phyloP scores from a whole-genome alignment of 768 basidiomycete species.

The Mycena olivaceomarginata region DNA sequence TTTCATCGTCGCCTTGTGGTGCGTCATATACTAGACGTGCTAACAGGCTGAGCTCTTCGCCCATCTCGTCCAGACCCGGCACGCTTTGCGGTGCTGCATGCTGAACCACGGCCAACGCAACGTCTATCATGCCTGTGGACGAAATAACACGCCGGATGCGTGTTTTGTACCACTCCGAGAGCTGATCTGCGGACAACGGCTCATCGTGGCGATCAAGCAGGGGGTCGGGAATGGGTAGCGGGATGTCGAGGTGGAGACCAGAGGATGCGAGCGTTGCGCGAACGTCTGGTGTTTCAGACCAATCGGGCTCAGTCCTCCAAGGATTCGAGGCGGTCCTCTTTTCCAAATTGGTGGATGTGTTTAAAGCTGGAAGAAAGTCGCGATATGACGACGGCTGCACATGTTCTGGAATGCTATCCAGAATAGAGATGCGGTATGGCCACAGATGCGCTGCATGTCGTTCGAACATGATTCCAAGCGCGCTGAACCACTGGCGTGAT shows the following conservation, averaged over 20 bases:
- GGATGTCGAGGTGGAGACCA: conserved; percentile 13
- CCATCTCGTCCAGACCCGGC: conserved; percentile 86
- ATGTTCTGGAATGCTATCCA: conserved; percentile 87
- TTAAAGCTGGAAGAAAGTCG: conserved; percentile 78
- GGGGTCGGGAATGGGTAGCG: conserved; percentile 22
- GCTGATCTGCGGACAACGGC: conserved; percentile 59
- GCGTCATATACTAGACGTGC: conserved; percentile 92
- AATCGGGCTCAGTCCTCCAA: conserved; percentile 76
- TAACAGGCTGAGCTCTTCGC: conserved; percentile 94
- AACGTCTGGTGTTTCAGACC: conserved; percentile 72
- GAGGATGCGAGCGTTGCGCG: conserved; percentile 55
- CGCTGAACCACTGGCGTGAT: conserved; percentile 72
- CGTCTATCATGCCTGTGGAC: conserved; percentile 84
- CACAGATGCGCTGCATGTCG: conserved; percentile 77
- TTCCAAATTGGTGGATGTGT: conserved; percentile 69
- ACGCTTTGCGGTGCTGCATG: conserved; percentile 91
- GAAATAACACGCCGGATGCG: conserved; percentile 79
- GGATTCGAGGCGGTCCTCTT: conserved; percentile 49
- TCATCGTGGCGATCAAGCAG: conserved; percentile 31
- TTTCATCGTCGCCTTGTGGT: conserved; percentile 62
- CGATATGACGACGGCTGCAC: conserved; percentile 77
- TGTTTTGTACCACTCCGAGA: conserved; percentile 85
- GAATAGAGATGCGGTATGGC: conserved; percentile 81
- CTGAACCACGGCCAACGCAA: conserved; percentile 87
- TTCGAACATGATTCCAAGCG: conserved; percentile 74